Evolutionary conservation across 2,329 filamentous ascomycete genomes (phyloP), one percentile per base, ranked within the genome.

Genomic region (Fusarium graminum): DNA sequence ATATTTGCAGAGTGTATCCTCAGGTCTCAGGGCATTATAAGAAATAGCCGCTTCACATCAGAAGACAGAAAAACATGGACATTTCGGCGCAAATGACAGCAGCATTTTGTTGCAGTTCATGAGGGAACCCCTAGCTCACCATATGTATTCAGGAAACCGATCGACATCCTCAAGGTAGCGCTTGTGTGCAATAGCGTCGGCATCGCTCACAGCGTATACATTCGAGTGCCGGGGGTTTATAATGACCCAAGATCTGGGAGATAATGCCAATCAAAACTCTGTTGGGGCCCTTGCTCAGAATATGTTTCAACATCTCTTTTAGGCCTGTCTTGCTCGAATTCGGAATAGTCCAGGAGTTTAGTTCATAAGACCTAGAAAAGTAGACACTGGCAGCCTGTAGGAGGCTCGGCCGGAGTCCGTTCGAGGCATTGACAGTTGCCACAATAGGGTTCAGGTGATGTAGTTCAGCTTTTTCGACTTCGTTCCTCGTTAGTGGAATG

Each of bases 231-330:
- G 65, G 63, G 39, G 49, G 47, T 49, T 51, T 54, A 54, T 63
- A 60, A 43, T 66, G 43, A 65, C 65, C 60, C 34, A 44, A 68
- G 65, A 68, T 68, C 65, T 66, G 25, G 52, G 47, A 63, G 65
- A 63, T 56, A 67, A 72, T 56, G 52, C 65, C 54, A 72, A 70
- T 69, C 52, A 72, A 64, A 69, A 52, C 16, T 19, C 47, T 59
- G 29, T 62, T 45, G 49, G 65, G 70, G 38, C 22, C 70, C 70
- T 55, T 70, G 70, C 50, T 52, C 17, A 26, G 29, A 22, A 17
- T 32, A 46, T 69, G 69, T 73, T 73, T 73, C 71, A 73, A 39
- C 60, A 60, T 60, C 67, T 59, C 46, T 44, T 71, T 68, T 69
- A 47, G 59, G 69, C 32, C 45, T 68, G 40, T 52, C 22, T 19